phyloP scores from a whole-genome alignment of 306 rosid species.

The Carpinus viminea region DNA sequence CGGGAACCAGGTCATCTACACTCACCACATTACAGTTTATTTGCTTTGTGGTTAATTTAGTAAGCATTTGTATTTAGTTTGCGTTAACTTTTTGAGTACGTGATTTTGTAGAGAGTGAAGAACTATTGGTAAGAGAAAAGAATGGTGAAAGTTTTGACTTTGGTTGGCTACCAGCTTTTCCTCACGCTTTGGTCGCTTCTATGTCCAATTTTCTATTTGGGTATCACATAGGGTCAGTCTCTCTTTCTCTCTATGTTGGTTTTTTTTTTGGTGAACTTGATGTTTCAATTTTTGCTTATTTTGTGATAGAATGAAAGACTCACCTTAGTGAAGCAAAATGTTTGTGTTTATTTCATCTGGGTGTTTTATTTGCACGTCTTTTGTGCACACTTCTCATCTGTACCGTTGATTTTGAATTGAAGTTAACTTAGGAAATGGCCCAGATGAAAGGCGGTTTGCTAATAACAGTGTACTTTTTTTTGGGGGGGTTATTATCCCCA shows the following conservation, averaged over 20 bases:
- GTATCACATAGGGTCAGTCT: slow-evolving; percentile 80
- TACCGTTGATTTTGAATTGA: no score
- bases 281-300: neutral
- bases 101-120: slow-evolving; percentile 39
- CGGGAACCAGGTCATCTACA: slow-evolving; percentile 28
- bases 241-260: slow-evolving; percentile 3
- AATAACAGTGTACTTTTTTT: no score
- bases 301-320: neutral
- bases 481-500: no score
- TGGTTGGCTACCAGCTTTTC: slow-evolving; percentile 82
- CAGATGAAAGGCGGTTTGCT: no score
- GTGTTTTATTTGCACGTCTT: neutral
- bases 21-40: neutral
- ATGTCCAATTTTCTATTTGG: slow-evolving; percentile 86
- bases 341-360: neutral
- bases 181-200: slow-evolving; percentile 72
- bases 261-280: slow-evolving; percentile 7
- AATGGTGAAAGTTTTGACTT: slow-evolving; percentile 36
- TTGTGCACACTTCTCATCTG: no score
- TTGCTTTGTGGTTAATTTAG: neutral
- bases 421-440: no score
- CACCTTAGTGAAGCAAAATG: neutral
- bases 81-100: neutral
- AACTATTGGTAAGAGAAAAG: slow-evolving; percentile 16
- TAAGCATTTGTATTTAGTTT: neutral